A percentile compares a stretch with the other conserved stretches of the same genome.
Conservation (phyloP, 352 stramenopile genomes). For the Peronospora tabacina region DNA sequence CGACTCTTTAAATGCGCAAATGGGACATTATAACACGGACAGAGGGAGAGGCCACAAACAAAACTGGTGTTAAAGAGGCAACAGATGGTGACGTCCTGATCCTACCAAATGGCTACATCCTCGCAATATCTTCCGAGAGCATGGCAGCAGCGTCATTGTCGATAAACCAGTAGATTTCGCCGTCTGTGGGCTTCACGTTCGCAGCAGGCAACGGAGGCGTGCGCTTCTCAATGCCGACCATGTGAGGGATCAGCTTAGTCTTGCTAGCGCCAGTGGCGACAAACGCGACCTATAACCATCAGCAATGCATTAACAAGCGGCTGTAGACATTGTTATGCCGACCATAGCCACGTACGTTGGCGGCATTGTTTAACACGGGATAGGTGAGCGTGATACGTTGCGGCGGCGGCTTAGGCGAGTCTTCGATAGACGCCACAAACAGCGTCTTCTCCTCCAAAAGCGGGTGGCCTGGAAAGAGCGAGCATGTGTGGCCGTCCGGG, state of each 20-base stretch:
- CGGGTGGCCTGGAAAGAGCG: constrained; percentile 92
- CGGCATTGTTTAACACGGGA: constrained; percentile 90
- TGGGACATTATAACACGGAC: not conserved
- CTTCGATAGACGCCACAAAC: constrained; percentile 91
- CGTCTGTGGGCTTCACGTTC: constrained; percentile 58
- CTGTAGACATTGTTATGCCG: not conserved
- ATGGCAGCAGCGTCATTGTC: constrained; percentile 67
- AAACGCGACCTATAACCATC: constrained; percentile 72
- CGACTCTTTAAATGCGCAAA: constrained; percentile 23
- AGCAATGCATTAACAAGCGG: constrained; percentile 6
- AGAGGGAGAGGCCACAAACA: not conserved
- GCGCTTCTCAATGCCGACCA: constrained; percentile 59
- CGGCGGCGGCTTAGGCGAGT: constrained; percentile 96
- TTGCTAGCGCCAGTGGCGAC: constrained; percentile 86
- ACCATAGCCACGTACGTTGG: constrained; percentile 39
- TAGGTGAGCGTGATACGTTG: constrained; percentile 96
- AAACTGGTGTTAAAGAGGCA: not conserved
- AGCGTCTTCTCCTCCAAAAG: constrained; percentile 83
- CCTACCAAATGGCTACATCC: constrained; percentile 17
- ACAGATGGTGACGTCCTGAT: not conserved
- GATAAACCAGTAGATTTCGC: constrained; percentile 79
- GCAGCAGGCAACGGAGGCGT: constrained; percentile 58
- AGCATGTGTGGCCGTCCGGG: constrained; percentile 97
- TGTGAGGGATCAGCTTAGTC: constrained; percentile 78
- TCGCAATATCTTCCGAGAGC: constrained; percentile 35